Conservation (phyloP, 257 asterid genomes). For the Capsicum baccatum region DNA sequence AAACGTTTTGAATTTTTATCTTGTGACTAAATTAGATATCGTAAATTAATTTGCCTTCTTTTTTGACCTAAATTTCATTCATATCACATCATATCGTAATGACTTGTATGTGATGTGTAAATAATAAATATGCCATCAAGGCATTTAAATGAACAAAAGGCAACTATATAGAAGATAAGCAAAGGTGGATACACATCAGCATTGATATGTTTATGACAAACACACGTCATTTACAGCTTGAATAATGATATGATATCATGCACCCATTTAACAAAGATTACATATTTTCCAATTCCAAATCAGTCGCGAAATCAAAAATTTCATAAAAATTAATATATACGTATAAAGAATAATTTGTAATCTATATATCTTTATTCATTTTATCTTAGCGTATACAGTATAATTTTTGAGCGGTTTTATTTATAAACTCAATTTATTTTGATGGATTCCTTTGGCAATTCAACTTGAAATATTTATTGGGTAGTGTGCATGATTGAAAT, state of each 20-base stretch:
- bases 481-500: neutral
- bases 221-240: conserved; percentile 27
- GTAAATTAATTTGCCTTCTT: neutral
- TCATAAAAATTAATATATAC: too few species aligned
- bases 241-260: conserved; percentile 18
- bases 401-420: neutral
- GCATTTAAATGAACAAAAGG: neutral
- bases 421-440: accelerated
- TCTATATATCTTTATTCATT: too few species aligned
- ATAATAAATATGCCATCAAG: neutral
- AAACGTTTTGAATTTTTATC: neutral
- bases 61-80: neutral
- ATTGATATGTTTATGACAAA: neutral
- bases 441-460: accelerated
- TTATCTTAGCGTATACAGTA: neutral
- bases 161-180: neutral
- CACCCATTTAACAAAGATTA: neutral
- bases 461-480: neutral
- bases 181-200: neutral
- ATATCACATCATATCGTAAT: neutral
- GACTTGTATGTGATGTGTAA: neutral
- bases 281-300: neutral
- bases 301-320: too few species aligned
- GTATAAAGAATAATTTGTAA: too few species aligned
- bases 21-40: neutral